phyloP scores from a whole-genome alignment of 257 asterid genomes.

The Sherardia arvensis region DNA sequence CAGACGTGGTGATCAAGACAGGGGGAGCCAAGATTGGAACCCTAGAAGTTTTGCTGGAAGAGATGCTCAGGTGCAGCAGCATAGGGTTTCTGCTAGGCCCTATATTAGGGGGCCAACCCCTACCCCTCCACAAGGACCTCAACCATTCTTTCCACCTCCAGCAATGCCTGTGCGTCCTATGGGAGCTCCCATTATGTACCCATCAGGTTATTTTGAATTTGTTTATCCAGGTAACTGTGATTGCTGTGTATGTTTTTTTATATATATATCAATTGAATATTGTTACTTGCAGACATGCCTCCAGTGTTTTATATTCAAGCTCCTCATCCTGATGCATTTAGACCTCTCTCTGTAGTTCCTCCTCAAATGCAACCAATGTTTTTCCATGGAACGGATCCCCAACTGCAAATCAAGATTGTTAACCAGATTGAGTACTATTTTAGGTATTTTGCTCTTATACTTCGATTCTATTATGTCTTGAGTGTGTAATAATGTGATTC shows the following conservation, averaged over 20 bases:
- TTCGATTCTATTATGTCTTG: not conserved
- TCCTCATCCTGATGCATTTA: slow-evolving; percentile 41
- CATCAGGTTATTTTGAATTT: slow-evolving; percentile 44
- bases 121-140: slow-evolving; percentile 20
- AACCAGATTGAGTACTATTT: slow-evolving; percentile 69
- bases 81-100: slow-evolving; percentile 42
- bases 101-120: slow-evolving; percentile 42
- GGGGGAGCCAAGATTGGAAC: slow-evolving; percentile 43
- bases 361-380: slow-evolving; percentile 35
- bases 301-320: slow-evolving; percentile 37
- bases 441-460: slow-evolving; percentile 31
- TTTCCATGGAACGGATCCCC: slow-evolving; percentile 40
- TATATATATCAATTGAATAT: slow-evolving; percentile 14
- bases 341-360: slow-evolving; percentile 40
- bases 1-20: slow-evolving; percentile 66
- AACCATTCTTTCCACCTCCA: slow-evolving; percentile 37
- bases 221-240: slow-evolving; percentile 50
- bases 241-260: not conserved
- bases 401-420: slow-evolving; percentile 39
- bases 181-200: slow-evolving; percentile 38
- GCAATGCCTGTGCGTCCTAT: slow-evolving; percentile 36
- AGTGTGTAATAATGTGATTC: not conserved
- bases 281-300: slow-evolving; percentile 40
- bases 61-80: slow-evolving; percentile 43
- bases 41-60: slow-evolving; percentile 47